Conservation (phyloP, 2,329 filamentous ascomycete species). For the Fusarium armeniacum region DNA sequence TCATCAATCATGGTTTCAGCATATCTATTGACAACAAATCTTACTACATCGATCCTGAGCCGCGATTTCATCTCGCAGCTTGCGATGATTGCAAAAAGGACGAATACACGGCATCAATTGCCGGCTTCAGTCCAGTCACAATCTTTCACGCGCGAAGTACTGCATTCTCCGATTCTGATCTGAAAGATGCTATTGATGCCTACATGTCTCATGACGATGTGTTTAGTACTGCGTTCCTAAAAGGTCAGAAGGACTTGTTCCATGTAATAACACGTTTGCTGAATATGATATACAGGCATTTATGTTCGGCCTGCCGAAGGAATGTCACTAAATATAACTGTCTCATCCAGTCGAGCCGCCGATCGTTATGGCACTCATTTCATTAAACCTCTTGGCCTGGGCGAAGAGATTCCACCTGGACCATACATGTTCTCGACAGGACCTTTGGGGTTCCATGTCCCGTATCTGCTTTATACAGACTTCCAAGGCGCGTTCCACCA, state of each 20-base stretch:
- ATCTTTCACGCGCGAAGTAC: background rate
- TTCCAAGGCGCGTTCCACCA: background rate
- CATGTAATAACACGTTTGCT: background rate
- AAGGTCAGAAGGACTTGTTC: background rate
- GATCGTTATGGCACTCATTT: background rate
- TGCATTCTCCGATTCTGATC: background rate
- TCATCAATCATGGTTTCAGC: slow-evolving; percentile 1
- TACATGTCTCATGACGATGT: background rate
- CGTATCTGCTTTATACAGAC: background rate
- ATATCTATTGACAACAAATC: background rate
- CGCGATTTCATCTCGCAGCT: background rate
- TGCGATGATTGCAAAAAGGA: background rate
- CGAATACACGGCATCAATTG: background rate
- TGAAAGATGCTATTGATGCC: background rate
- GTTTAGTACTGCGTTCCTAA: background rate
- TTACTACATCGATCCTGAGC: background rate
- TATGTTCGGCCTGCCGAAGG: background rate
- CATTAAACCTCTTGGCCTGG: background rate
- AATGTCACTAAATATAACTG: background rate
- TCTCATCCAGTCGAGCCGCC: background rate
- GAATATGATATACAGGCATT: background rate
- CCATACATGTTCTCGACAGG: background rate
- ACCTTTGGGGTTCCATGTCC: background rate
- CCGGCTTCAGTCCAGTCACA: background rate
- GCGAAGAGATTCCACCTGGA: background rate